These are phyloP conservation scores for Cucumis sativus DNA, from an alignment of 306 rosid species.

Conservation along the genomic window DNA sequence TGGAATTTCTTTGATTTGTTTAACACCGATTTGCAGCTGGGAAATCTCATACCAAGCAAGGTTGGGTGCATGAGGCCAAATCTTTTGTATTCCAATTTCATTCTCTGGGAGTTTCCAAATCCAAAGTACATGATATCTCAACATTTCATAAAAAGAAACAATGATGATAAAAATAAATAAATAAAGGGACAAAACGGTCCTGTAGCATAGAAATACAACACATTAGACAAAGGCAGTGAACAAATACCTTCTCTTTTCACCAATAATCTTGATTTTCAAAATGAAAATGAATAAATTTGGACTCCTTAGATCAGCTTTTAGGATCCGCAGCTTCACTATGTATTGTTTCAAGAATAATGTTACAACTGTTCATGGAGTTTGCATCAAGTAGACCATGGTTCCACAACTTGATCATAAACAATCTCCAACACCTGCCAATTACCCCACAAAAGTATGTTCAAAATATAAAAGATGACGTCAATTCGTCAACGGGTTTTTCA, in stretches of 20 bases:
- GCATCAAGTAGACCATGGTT: conserved; percentile 59
- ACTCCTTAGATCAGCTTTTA: conserved; percentile 9
- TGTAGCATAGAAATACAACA: neutral
- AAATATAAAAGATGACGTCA: neutral
- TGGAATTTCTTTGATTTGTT: neutral
- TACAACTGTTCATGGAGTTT: conserved; percentile 30
- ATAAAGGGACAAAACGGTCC: neutral
- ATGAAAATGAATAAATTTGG: neutral
- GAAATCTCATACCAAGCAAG: neutral
- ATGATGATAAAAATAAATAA: neutral
- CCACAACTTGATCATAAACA: conserved; percentile 57
- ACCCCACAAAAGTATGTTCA: neutral
- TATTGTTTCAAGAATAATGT: conserved; percentile 32
- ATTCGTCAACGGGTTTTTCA: neutral
- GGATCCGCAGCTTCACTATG: conserved; percentile 29
- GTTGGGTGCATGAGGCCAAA: neutral
- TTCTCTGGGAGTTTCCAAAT: neutral
- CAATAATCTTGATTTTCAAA: neutral
- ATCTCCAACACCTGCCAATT: conserved; percentile 62
- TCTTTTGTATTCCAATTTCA: neutral
- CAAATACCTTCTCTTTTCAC: neutral
- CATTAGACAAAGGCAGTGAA: neutral
- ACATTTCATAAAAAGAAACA: neutral
- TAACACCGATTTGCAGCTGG: neutral
- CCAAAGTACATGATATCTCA: neutral